Conservation (phyloP, 805 yeast genomes). For the Cyberlindnera euphorbiiphila region DNA sequence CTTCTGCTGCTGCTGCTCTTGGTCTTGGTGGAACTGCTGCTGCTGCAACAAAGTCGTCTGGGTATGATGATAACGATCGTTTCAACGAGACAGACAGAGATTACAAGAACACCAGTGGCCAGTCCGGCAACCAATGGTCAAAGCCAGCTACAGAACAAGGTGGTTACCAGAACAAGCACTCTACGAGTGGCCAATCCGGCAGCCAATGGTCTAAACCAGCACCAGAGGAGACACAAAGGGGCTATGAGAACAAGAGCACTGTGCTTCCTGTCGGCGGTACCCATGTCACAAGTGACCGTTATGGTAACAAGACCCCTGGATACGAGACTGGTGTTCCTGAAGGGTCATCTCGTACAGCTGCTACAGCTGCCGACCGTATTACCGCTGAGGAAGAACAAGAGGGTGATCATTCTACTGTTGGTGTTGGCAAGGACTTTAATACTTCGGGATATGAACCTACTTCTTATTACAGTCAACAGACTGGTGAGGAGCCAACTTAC, state of each 20-base stretch:
- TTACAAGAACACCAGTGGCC: conserved; percentile 6
- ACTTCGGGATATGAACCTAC: conserved; percentile 23
- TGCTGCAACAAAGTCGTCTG: conserved; percentile 1
- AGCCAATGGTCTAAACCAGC: too few species aligned
- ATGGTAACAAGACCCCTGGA: conserved; percentile 16
- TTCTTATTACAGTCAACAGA: conserved; percentile 15
- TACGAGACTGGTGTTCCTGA: conserved; percentile 21
- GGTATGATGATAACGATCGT: background rate
- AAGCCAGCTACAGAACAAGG: too few species aligned
- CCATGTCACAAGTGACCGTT: conserved; percentile 9
- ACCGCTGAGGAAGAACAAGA: too few species aligned
- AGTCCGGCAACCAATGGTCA: background rate
- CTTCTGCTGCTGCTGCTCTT: conserved; percentile 14
- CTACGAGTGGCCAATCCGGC: too few species aligned
- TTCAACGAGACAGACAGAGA: conserved; percentile 3
- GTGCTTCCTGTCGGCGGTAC: conserved; percentile 20
- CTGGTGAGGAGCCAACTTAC: conserved; percentile 6
- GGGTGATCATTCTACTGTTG: conserved; percentile 10
- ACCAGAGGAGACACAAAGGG: background rate
- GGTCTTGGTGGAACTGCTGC: conserved; percentile 16
- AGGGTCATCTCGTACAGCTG: conserved; percentile 18
- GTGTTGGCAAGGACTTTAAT: conserved; percentile 10
- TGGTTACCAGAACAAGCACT: too few species aligned
- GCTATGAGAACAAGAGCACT: conserved; percentile 25
- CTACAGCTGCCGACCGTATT: conserved; percentile 10